phyloP scores from a whole-genome alignment of 1,284 basidiomycete species.

The Neotropicomus parvogracilis region DNA sequence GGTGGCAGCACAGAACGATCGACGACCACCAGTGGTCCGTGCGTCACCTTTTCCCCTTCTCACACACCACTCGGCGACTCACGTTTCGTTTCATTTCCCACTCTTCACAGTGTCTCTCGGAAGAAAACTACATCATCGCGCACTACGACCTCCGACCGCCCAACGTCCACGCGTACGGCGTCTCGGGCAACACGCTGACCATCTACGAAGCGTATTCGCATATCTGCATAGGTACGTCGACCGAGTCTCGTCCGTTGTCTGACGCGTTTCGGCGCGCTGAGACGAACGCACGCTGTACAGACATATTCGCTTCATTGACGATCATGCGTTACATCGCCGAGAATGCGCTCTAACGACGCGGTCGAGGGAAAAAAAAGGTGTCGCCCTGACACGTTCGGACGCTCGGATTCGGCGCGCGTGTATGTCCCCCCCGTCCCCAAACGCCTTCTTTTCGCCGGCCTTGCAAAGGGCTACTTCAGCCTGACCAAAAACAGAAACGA shows the following conservation, averaged over 20 bases:
- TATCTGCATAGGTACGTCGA: constrained; percentile 51
- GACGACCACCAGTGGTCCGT: constrained; percentile 69
- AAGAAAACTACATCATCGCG: constrained; percentile 52
- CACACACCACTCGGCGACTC: constrained; percentile 2
- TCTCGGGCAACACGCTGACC: constrained; percentile 63
- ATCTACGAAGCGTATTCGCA: constrained; percentile 55
- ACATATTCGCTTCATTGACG: constrained; percentile 57
- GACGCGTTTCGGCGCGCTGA: constrained; percentile 7
- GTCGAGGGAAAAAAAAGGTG: neutral
- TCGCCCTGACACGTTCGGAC: neutral
- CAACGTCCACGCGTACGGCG: constrained; percentile 51
- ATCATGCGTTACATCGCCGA: constrained; percentile 63
- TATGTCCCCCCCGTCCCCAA: constrained; percentile 2
- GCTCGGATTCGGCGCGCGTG: neutral
- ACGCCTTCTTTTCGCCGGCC: constrained; percentile 4
- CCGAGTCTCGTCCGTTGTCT: neutral
- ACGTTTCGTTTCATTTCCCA: constrained; percentile 1
- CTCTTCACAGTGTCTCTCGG: constrained; percentile 49
- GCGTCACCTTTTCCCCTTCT: constrained; percentile 15
- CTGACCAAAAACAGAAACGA: constrained; percentile 1
- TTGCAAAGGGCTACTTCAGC: constrained; percentile 2
- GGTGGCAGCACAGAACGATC: constrained; percentile 53
- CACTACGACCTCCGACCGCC: constrained; percentile 57
- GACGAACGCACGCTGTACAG: constrained; percentile 34
- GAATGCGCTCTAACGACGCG: constrained; percentile 36